Evolutionary conservation across 306 rosid species (phyloP), one percentile per base, ranked within the genome.

Genomic region (Vigna reflexopilosa): DNA sequence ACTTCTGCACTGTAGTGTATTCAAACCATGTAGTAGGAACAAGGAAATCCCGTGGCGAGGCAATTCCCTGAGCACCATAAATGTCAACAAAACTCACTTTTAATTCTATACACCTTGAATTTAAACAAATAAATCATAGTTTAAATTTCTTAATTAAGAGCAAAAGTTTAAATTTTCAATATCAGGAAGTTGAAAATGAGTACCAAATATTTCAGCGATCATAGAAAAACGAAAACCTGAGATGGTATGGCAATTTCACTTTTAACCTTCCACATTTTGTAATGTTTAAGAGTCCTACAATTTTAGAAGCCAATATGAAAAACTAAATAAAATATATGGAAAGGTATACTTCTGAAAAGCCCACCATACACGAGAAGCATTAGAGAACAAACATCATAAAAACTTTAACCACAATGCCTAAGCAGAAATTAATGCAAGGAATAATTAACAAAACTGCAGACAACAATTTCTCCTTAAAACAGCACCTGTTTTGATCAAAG

Each of bases 131-230:
- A 32, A 26, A 45, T 20, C 5, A 40, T 66, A 71, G 54, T 28
- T 77, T 48, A 70, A 30, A 50, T 24, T 50, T 61, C 52, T 20
- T 20, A 20, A 20, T 81, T 24, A 75, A 67, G 65, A 67, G 54
- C 38, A 79, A 57, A 67, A 15, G n/a, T 24, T n/a, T n/a, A n/a
- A n/a, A n/a, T n/a, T n/a, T n/a, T n/a, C n/a, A n/a, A n/a, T n/a
- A 66, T 94, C 98, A 77, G 98, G 98, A 70, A 94, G 97, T 66
- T 90, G 97, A 85, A 92, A 92, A 85, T 94, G 97, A 78, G 93
- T 70, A 73, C 97, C 98, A 22, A 92, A 94, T 78, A 94, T 80
- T 88, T 94, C 98, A 81, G 97, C 93, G 40, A 66, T 70, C 30
- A 94, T 90, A 50, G 88, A 52, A 83, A 92, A 94, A 75, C 97